Percentiles rank a stretch among this genome's conserved stretches.
Evolutionary conservation across 768 basidiomycete genomes (phyloP).

Genomic region (Kwoniella heveanensis): DNA sequence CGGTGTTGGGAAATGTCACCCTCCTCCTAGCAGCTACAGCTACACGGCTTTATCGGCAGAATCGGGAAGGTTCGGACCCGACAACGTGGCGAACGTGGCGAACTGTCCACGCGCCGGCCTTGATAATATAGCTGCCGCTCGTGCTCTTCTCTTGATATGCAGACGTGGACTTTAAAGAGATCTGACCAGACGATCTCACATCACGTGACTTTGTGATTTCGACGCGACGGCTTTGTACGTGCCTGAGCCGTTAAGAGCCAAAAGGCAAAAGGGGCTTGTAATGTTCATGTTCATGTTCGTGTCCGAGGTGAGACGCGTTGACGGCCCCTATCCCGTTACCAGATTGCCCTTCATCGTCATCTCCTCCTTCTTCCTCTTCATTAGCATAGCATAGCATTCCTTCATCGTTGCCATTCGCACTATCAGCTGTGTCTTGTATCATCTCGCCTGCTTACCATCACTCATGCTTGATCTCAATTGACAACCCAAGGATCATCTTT

Average conservation of each 20-base stretch:
- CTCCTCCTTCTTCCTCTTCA: background rate
- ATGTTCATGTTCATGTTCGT: conserved; percentile 8
- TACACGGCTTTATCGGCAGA: background rate
- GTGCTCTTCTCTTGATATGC: no score
- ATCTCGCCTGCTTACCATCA: background rate
- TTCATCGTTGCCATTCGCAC: no score
- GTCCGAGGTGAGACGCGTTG: background rate
- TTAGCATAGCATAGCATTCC: no score
- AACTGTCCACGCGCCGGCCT: no score
- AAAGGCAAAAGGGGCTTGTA: background rate
- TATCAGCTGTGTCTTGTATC: no score
- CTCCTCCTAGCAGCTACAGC: background rate
- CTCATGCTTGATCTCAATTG: no score
- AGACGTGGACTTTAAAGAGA: background rate
- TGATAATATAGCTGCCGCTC: background rate
- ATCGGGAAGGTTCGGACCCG: conserved; percentile 1
- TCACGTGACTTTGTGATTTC: conserved; percentile 8
- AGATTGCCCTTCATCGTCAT: conserved; percentile 2
- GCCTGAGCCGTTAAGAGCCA: background rate
- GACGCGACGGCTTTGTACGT: conserved; percentile 9
- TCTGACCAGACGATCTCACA: background rate
- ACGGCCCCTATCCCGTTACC: background rate
- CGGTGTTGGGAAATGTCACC: background rate
- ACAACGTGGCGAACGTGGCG: background rate
- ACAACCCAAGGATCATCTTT: background rate